Conservation (phyloP, 345 rosid species). For the Eucalyptus sp. region DNA sequence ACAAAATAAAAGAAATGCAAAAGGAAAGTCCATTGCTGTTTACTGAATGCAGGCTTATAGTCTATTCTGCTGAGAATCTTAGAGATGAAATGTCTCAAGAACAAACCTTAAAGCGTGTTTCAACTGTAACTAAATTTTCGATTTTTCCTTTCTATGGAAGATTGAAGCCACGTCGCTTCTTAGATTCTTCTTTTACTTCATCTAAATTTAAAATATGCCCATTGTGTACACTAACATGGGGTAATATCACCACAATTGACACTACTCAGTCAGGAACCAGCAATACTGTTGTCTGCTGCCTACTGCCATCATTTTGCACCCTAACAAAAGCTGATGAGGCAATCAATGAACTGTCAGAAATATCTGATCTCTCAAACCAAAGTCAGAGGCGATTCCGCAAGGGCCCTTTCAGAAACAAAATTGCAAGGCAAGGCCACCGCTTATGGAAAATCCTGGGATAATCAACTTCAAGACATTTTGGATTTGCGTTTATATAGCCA, state of each 20-base stretch:
- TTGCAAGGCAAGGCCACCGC: not conserved
- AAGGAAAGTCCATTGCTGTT: not conserved
- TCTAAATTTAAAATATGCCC: not conserved
- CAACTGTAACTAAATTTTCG: not conserved
- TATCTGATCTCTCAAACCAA: not conserved
- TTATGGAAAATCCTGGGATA: not conserved
- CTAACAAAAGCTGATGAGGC: not conserved
- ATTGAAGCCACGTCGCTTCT: not conserved
- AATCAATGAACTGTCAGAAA: not conserved
- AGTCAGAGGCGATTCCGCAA: not conserved
- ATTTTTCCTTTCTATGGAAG: not conserved
- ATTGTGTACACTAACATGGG: not conserved
- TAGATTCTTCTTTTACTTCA: not conserved
- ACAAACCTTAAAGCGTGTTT: not conserved
- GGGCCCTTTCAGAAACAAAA: not conserved
- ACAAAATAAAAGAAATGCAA: not conserved
- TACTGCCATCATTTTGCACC: not conserved
- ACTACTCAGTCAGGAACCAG: not conserved
- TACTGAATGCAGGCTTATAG: fast-evolving
- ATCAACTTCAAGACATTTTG: not conserved
- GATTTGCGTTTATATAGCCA: not conserved
- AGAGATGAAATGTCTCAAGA: not conserved
- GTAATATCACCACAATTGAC: not conserved
- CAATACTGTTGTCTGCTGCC: not conserved
- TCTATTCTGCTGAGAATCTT: not conserved